A percentile compares a stretch with the other conserved stretches of the same genome.
These are phyloP conservation scores for Coemansia sp. DNA, from an alignment of 192 early-diverging fungal genomes.

Conservation along the genomic window DNA sequence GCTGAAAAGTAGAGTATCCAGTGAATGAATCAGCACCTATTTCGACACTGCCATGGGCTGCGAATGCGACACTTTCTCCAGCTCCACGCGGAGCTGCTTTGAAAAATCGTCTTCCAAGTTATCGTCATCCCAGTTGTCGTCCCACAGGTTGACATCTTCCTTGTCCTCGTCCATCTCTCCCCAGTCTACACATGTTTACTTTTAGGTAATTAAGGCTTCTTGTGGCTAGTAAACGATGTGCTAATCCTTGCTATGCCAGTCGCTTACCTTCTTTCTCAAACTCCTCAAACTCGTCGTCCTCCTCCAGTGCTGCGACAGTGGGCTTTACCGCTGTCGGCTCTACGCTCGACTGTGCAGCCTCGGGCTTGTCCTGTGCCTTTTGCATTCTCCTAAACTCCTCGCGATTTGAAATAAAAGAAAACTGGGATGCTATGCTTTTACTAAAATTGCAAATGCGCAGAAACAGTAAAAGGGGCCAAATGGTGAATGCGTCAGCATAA, in stretches of 20 bases:
- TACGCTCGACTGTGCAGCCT: not conserved
- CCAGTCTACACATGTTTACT: slow-evolving; percentile 64
- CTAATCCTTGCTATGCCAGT: not conserved
- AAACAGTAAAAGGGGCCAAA: not conserved
- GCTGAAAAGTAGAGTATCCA: not conserved
- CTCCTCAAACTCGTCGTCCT: slow-evolving; percentile 96
- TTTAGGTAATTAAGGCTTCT: not conserved
- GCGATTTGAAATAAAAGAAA: slow-evolving; percentile 8
- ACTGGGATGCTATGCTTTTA: not conserved
- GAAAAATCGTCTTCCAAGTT: slow-evolving; percentile 90
- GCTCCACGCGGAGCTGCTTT: slow-evolving; percentile 67
- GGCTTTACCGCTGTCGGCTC: slow-evolving; percentile 20
- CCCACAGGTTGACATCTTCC: slow-evolving; percentile 68
- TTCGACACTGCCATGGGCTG: slow-evolving; percentile 40
- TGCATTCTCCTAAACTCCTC: not conserved
- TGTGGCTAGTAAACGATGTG: not conserved
- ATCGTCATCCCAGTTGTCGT: slow-evolving; percentile 92
- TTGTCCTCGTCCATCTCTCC: slow-evolving; percentile 74
- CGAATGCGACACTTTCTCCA: slow-evolving; percentile 36
- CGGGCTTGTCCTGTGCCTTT: not conserved
- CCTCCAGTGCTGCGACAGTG: slow-evolving; percentile 68
- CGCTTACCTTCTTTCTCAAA: slow-evolving; percentile 77
- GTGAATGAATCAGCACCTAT: slow-evolving; percentile 9
- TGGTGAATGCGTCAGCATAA: not conserved
- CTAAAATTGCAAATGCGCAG: slow-evolving; percentile 4